phyloP scores from a whole-genome alignment of 257 asterid species.

The Forsythia suspensa region DNA sequence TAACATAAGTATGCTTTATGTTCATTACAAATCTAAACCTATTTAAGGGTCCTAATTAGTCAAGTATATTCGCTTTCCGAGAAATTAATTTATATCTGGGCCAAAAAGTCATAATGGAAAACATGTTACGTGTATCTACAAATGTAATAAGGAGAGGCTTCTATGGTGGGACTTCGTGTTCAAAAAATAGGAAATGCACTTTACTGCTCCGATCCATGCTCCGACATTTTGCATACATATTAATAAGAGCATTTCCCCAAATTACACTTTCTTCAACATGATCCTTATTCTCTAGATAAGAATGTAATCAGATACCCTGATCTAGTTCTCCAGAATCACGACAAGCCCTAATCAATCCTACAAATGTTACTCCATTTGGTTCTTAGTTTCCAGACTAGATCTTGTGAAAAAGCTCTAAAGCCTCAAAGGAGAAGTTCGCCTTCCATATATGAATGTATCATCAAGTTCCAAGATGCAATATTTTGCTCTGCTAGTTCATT shows the following conservation, averaged over 20 bases:
- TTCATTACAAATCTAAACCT: too few species aligned
- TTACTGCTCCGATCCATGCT: constrained; percentile 16
- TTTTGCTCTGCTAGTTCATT: constrained; percentile 37
- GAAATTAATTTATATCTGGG: too few species aligned
- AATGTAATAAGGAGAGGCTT: too few species aligned
- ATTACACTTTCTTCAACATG: constrained; percentile 25
- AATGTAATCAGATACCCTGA: constrained; percentile 32
- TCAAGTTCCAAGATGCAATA: constrained; percentile 48
- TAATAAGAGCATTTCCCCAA: constrained; percentile 47
- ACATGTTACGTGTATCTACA: too few species aligned
- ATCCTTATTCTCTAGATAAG: constrained; percentile 32
- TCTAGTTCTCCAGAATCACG: constrained; percentile 45
- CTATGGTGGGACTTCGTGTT: too few species aligned
- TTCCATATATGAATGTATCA: constrained; percentile 42
- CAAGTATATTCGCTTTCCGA: too few species aligned
- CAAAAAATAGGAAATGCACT: too few species aligned
- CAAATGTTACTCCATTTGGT: constrained; percentile 42
- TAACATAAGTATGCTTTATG: too few species aligned
- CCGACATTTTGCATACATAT: constrained; percentile 53
- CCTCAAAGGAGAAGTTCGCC: constrained; percentile 35
- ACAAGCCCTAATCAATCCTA: constrained; percentile 51
- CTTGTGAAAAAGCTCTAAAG: constrained; percentile 28
- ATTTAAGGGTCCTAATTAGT: too few species aligned
- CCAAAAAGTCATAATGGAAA: too few species aligned
- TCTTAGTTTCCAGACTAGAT: constrained; percentile 27